These are phyloP conservation scores for Taphrina flavorubra DNA, from an alignment of 1,139 yeast genomes.

Conservation along the genomic window DNA sequence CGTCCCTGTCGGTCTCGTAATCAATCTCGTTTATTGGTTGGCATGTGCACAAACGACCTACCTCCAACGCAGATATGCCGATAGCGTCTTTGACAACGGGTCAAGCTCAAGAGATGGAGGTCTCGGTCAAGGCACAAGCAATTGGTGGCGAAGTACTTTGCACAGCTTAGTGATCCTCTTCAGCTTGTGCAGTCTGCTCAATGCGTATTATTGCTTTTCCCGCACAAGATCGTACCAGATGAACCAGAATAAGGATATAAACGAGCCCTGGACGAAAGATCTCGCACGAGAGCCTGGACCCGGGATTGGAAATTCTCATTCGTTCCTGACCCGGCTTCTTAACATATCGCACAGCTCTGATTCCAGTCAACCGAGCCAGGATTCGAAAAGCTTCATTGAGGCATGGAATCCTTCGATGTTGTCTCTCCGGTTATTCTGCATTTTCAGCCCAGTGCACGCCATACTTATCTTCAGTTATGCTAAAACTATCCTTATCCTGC, in stretches of 20 bases:
- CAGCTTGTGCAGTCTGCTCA: constrained; percentile 4
- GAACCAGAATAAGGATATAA: not conserved
- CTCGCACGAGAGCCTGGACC: no score
- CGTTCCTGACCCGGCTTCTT: no score
- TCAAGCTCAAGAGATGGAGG: not conserved
- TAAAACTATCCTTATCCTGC: constrained; percentile 51
- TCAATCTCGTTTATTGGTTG: constrained; percentile 26
- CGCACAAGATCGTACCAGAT: constrained; percentile 15
- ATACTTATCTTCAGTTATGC: constrained; percentile 56
- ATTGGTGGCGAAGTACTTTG: constrained; percentile 4
- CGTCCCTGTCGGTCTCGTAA: constrained; percentile 15
- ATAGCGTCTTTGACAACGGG: constrained; percentile 15
- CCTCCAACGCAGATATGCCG: not conserved
- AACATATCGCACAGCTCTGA: no score
- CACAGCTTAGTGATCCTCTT: not conserved
- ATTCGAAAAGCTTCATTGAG: not conserved
- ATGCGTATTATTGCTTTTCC: constrained; percentile 29
- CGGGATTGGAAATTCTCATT: no score
- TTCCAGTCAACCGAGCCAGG: not conserved
- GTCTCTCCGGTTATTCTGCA: constrained; percentile 57
- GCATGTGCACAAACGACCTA: constrained; percentile 9
- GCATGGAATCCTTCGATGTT: constrained; percentile 66
- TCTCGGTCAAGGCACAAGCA: not conserved
- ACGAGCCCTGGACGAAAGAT: constrained; percentile 52
- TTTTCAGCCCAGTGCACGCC: constrained; percentile 64